Conservation (phyloP, 164 flowering plant species). For the Stephania yunnanensis region DNA sequence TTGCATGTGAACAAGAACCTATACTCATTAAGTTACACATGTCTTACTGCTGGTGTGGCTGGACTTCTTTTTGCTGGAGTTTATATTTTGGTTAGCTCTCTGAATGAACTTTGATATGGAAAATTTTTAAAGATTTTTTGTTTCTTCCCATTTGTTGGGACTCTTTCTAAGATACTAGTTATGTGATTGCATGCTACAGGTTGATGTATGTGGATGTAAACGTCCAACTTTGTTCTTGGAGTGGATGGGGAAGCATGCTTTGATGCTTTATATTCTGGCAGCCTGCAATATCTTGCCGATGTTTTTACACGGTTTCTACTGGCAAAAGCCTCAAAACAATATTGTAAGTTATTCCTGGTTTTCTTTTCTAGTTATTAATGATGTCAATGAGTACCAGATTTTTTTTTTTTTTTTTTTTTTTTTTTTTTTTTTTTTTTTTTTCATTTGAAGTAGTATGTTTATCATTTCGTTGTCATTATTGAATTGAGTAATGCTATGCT, state of each 20-base stretch:
- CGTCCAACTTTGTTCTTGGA: constrained; percentile 41
- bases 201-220: constrained; percentile 50
- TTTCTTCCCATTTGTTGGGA: neutral
- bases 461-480: too few species aligned
- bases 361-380: neutral
- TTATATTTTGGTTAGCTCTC: constrained; percentile 45
- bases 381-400: neutral
- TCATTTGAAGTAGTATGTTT: too few species aligned
- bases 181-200: constrained; percentile 28
- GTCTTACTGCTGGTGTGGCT: constrained; percentile 62
- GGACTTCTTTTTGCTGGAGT: constrained; percentile 52
- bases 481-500: neutral
- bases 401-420: neutral
- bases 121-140: neutral
- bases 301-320: constrained; percentile 60
- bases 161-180: neutral
- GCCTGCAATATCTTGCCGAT: constrained; percentile 62
- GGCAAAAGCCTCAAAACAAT: constrained; percentile 59
- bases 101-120: neutral
- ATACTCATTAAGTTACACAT: constrained; percentile 60
- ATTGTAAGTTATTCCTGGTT: constrained; percentile 32
- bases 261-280: constrained; percentile 50
- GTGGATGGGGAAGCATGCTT: constrained; percentile 76
- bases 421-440: too few species aligned
- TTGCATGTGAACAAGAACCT: constrained; percentile 73